These are phyloP conservation scores for Conoideocrella luteorostrata DNA, from an alignment of 2,329 filamentous ascomycete species.

Conservation along the genomic window DNA sequence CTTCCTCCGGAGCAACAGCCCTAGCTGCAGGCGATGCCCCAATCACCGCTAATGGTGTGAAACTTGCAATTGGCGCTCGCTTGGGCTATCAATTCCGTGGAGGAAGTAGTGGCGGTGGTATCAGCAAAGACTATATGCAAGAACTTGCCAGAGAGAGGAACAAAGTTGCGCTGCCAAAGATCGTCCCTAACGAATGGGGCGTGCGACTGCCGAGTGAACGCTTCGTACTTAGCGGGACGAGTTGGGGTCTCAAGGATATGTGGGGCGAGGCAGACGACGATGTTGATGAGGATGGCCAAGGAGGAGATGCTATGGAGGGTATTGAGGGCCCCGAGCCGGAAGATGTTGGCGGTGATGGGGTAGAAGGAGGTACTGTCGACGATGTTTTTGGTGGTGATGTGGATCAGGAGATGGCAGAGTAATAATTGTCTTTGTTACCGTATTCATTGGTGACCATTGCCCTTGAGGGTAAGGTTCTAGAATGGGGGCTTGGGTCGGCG, in stretches of 20 bases:
- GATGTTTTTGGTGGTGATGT: constrained; percentile 50
- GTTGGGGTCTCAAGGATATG: constrained; percentile 57
- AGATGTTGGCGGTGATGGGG: constrained; percentile 39
- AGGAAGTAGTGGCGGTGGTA: constrained; percentile 44
- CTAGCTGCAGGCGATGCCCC: constrained; percentile 43
- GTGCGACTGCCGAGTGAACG: constrained; percentile 60
- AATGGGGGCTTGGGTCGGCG: constrained; percentile 6
- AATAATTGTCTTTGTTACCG: too few relatives aligned
- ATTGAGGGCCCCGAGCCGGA: constrained; percentile 35
- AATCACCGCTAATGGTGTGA: constrained; percentile 61
- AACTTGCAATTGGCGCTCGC: constrained; percentile 64
- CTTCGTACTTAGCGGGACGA: constrained; percentile 59
- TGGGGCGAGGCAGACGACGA: constrained; percentile 45
- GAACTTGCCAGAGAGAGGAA: constrained; percentile 69
- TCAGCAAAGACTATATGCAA: constrained; percentile 69
- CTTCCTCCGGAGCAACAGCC: constrained; percentile 41
- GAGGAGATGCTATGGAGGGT: constrained; percentile 44
- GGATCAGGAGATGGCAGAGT: constrained; percentile 51
- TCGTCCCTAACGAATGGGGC: constrained; percentile 61
- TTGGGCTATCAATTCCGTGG: constrained; percentile 63
- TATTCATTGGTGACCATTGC: too few relatives aligned
- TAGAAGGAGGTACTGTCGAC: constrained; percentile 44
- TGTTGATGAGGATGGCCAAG: constrained; percentile 33
- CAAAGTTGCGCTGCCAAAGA: constrained; percentile 56
- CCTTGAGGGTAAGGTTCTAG: too few relatives aligned